A percentile compares a stretch with the other conserved stretches of the same genome.
Evolutionary conservation across 257 asterid genomes (phyloP).

Genomic region (Verbascum thapsus): DNA sequence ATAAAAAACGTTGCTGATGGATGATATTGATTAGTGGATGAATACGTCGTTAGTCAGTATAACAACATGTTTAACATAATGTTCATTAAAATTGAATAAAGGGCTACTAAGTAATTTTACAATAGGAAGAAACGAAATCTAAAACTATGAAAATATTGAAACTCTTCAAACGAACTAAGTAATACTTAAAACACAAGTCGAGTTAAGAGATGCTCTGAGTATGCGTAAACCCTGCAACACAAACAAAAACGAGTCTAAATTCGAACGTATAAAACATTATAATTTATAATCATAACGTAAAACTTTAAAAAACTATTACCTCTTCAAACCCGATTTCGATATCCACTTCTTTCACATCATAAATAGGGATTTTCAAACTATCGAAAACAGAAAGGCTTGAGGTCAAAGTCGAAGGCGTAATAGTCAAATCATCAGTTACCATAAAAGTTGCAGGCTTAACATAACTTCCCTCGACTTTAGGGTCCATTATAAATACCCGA

Average conservation of each 20-base stretch:
- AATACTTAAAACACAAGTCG: slow-evolving; percentile 26
- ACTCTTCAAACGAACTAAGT: too few species aligned
- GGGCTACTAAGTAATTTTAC: too few species aligned
- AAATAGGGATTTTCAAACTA: slow-evolving; percentile 11
- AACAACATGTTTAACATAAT: too few species aligned
- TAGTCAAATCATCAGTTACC: slow-evolving; percentile 29
- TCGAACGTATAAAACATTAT: too few species aligned
- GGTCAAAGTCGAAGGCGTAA: slow-evolving; percentile 8
- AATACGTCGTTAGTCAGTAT: too few species aligned
- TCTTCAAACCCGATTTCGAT: slow-evolving; percentile 27
- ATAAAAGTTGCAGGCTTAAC: slow-evolving; percentile 13
- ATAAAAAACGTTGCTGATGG: too few species aligned
- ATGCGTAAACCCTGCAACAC: slow-evolving; percentile 29
- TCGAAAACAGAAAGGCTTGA: slow-evolving; percentile 14
- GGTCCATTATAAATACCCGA: not conserved
- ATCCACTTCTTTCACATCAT: slow-evolving; percentile 27
- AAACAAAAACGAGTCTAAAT: slow-evolving; percentile 1
- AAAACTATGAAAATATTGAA: too few species aligned
- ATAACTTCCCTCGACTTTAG: slow-evolving; percentile 11
- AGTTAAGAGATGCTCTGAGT: slow-evolving; percentile 27
- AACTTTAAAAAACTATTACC: not conserved
- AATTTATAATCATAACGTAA: not conserved
- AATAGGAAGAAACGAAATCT: too few species aligned
- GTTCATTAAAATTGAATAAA: too few species aligned
- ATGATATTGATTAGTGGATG: too few species aligned